Evolutionary conservation across 257 asterid species (phyloP).

Genomic region (Prunella vulgaris): DNA sequence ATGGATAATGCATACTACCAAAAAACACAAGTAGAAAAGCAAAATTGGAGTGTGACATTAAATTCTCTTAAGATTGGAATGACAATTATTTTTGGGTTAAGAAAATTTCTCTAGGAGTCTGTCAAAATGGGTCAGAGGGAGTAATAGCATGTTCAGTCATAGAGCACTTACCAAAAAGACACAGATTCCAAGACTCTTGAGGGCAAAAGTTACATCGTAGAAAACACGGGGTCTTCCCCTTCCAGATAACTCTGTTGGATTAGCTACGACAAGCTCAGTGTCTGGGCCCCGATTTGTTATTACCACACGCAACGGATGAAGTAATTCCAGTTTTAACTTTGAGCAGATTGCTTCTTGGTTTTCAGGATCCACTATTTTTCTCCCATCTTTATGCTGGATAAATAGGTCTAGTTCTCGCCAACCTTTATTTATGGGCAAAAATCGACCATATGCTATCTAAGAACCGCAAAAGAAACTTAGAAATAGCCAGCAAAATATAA

Average conservation of each 20-base stretch:
- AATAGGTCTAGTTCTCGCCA: constrained; percentile 71
- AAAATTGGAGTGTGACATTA: too few relatives aligned
- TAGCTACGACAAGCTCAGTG: constrained; percentile 77
- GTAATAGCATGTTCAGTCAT: background rate
- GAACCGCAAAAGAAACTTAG: background rate
- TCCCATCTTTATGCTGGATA: constrained; percentile 61
- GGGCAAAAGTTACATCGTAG: constrained; percentile 64
- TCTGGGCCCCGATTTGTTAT: constrained; percentile 76
- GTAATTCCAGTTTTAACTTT: constrained; percentile 62
- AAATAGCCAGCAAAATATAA: constrained; percentile 5
- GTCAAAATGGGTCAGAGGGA: too few relatives aligned
- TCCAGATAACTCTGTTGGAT: constrained; percentile 84
- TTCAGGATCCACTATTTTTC: constrained; percentile 74
- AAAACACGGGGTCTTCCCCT: constrained; percentile 85
- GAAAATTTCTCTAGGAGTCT: too few relatives aligned
- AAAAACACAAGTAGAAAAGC: too few relatives aligned
- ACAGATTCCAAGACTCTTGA: constrained; percentile 70
- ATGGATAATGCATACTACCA: too few relatives aligned
- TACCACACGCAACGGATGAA: constrained; percentile 76
- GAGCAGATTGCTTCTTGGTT: constrained; percentile 64
- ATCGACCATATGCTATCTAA: constrained; percentile 76
- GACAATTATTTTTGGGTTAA: too few relatives aligned
- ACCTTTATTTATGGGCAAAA: constrained; percentile 52
- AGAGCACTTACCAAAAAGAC: constrained; percentile 57
- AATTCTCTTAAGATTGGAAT: too few relatives aligned